Conservation (phyloP, 176 grass and related monocot genomes). For the Tillandsia leiboldiana region DNA sequence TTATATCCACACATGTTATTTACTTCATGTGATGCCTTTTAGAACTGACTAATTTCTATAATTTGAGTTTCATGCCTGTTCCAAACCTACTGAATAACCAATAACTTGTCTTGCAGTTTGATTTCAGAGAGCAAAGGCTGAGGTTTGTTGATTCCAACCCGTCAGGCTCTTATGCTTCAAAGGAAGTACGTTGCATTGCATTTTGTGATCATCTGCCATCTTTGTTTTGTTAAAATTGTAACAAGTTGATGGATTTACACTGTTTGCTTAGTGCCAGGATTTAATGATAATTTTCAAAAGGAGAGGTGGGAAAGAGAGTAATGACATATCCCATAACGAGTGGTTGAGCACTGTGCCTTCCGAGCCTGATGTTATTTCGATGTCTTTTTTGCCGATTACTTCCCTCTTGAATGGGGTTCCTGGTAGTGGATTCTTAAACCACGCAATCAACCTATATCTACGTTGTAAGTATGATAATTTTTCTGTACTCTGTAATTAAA, state of each 20-base stretch:
- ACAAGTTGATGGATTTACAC: constrained; percentile 3
- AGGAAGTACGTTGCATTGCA: constrained; percentile 37
- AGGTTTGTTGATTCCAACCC: constrained; percentile 61
- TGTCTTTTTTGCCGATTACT: constrained; percentile 97
- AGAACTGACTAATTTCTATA: neutral
- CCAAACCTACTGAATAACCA: neutral
- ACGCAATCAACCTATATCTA: constrained; percentile 94
- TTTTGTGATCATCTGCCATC: neutral
- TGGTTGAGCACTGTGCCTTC: constrained; percentile 74
- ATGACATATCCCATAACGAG: constrained; percentile 52
- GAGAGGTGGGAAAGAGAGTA: constrained; percentile 85
- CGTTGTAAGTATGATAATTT: constrained; percentile 40
- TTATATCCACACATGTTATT: neutral
- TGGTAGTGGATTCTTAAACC: constrained; percentile 92
- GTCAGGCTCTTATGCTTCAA: constrained; percentile 50
- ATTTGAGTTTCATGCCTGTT: neutral
- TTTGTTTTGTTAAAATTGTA: neutral
- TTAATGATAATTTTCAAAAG: constrained; percentile 60
- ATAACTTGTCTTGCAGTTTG: constrained; percentile 27
- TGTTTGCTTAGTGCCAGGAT: constrained; percentile 39
- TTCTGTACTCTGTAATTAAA: neutral
- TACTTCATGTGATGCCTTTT: neutral
- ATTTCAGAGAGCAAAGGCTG: constrained; percentile 61
- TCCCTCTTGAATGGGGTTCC: constrained; percentile 93
- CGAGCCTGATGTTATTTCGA: constrained; percentile 80